Evolutionary conservation across 371 early-diverging fungal genomes (phyloP).

Genomic region (Mucor saturninus): DNA sequence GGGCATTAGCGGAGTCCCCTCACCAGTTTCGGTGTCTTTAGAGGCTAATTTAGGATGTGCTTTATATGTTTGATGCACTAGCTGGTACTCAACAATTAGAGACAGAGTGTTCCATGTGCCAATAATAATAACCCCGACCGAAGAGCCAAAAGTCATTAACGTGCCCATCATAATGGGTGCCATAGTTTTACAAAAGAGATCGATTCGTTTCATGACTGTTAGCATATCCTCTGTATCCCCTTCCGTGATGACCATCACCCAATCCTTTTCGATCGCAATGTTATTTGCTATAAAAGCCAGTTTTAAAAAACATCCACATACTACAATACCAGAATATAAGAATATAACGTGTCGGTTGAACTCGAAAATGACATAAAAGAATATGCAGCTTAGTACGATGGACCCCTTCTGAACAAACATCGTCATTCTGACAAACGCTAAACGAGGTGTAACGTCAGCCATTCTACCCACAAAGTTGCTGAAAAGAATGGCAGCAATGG

Average conservation of each 20-base stretch:
- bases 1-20: background rate
- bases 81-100: conserved; percentile 3
- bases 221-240: conserved; percentile 7
- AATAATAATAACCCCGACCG: conserved; percentile 3
- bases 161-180: conserved; percentile 11
- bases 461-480: conserved; percentile 4
- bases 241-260: conserved; percentile 6
- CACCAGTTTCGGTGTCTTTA: background rate
- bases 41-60: conserved; percentile 5
- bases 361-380: background rate
- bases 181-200: conserved; percentile 11
- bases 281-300: conserved; percentile 7
- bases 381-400: conserved; percentile 2
- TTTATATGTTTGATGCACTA: conserved; percentile 5
- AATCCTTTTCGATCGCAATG: conserved; percentile 11
- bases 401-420: conserved; percentile 5
- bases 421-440: conserved; percentile 4
- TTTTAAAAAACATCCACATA: conserved; percentile 6
- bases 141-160: conserved; percentile 6
- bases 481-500: conserved; percentile 6
- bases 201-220: conserved; percentile 9
- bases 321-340: background rate
- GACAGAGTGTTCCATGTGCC: conserved; percentile 4
- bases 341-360: background rate
- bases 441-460: background rate